Conservation (phyloP, 805 yeast species). For the Jamesozyma spencerorum region DNA sequence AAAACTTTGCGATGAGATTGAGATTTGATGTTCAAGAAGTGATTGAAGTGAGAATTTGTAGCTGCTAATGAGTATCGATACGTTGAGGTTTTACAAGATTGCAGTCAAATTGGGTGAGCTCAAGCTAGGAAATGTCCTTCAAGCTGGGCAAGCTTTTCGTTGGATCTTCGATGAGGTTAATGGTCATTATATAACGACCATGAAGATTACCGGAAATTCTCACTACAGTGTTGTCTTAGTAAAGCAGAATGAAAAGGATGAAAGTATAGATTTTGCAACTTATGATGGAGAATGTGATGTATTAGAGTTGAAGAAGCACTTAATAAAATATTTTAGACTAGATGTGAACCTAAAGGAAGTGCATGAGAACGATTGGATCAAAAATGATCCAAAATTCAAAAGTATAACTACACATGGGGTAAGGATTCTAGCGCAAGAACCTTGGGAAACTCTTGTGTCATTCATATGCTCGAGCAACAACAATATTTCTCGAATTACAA, state of each 20-base stretch:
- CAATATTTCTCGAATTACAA: constrained; percentile 85
- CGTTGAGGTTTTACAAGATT: constrained; percentile 10
- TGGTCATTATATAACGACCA: constrained; percentile 18
- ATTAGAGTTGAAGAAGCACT: constrained; percentile 34
- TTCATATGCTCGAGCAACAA: constrained; percentile 95
- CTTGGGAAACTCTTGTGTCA: constrained; percentile 89
- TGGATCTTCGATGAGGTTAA: constrained; percentile 21
- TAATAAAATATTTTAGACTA: constrained; percentile 65
- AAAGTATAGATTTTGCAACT: constrained; percentile 43
- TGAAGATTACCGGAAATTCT: constrained; percentile 20
- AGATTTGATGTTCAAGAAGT: too few species aligned
- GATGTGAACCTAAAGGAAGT: constrained; percentile 44
- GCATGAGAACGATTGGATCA: constrained; percentile 49
- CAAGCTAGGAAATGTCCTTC: constrained; percentile 41
- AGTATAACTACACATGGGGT: constrained; percentile 47
- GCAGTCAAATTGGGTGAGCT: constrained; percentile 11
- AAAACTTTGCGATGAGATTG: too few species aligned
- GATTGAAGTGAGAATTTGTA: too few species aligned
- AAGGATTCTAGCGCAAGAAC: constrained; percentile 83
- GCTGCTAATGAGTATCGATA: not conserved
- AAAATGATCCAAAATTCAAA: constrained; percentile 42
- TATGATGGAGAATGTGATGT: constrained; percentile 23
- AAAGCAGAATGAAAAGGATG: constrained; percentile 46
- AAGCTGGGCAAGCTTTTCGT: constrained; percentile 30
- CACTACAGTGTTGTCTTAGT: constrained; percentile 53